These are phyloP conservation scores for Chaetomium sp. DNA, from an alignment of 2,329 filamentous ascomycete genomes.

Conservation along the genomic window DNA sequence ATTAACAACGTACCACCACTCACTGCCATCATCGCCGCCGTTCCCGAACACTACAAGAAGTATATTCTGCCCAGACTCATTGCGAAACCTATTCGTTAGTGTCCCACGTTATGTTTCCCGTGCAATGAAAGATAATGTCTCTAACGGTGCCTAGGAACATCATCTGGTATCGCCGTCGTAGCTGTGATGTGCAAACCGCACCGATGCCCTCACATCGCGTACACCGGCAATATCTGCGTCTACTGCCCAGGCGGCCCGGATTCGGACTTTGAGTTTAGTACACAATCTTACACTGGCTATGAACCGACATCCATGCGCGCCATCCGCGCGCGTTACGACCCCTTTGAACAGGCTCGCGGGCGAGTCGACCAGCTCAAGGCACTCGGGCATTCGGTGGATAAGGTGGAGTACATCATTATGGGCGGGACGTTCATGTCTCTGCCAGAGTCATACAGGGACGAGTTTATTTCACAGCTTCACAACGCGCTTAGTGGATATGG, in stretches of 20 bases:
- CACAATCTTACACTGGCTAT: conserved; percentile 97
- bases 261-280: conserved; percentile 98
- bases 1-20: conserved; percentile 82
- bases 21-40: conserved; percentile 94
- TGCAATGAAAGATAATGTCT: not conserved
- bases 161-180: conserved; percentile 94
- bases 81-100: conserved; percentile 85
- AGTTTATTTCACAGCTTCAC: conserved; percentile 92
- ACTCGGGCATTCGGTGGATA: conserved; percentile 93
- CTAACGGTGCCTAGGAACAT: conserved; percentile 56
- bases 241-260: conserved; percentile 97
- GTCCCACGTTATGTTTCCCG: not conserved
- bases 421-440: conserved; percentile 99
- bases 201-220: conserved; percentile 93
- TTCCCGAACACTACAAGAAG: conserved; percentile 99
- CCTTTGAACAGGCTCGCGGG: conserved; percentile 93
- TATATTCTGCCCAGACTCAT: conserved; percentile 95
- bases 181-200: conserved; percentile 99
- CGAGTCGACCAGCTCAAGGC: conserved; percentile 95
- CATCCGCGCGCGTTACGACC: conserved; percentile 93
- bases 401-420: conserved; percentile 99
- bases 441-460: conserved; percentile 78
- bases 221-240: conserved; percentile 97
- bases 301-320: conserved; percentile 98
- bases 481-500: conserved; percentile 96